phyloP scores from a whole-genome alignment of 768 basidiomycete genomes.

The Psilocybe cyanescens region DNA sequence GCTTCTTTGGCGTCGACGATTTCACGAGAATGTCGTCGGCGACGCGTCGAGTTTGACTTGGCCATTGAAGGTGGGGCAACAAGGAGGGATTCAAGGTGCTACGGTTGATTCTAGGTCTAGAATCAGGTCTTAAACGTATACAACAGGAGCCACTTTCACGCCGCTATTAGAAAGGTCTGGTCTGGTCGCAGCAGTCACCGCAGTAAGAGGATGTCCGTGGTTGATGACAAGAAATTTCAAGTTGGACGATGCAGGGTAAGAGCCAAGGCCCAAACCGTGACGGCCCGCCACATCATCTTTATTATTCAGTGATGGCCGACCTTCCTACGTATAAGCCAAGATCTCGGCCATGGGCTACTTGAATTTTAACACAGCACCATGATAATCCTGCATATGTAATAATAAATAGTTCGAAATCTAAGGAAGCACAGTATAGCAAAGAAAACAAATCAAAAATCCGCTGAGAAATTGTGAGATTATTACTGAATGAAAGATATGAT shows the following conservation, averaged over 20 bases:
- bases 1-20: constrained; percentile 85
- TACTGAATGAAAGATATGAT: background rate
- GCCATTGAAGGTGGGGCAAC: constrained; percentile 28
- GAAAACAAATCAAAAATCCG: background rate
- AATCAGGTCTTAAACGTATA: background rate
- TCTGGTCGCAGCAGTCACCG: background rate
- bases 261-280: constrained; percentile 1
- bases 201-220: constrained; percentile 4
- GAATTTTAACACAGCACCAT: background rate
- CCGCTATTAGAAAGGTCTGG: background rate
- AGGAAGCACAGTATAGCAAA: background rate
- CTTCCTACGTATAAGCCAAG: background rate
- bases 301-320: constrained; percentile 3
- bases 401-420: background rate
- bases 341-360: background rate
- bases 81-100: background rate
- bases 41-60: constrained; percentile 37
- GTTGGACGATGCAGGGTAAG: constrained; percentile 3
- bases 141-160: background rate
- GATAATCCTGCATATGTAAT: background rate
- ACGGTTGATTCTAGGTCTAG: background rate
- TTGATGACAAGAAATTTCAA: constrained; percentile 10
- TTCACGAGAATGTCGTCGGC: constrained; percentile 61
- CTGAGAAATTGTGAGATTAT: background rate
- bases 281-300: constrained; percentile 13